phyloP scores from a whole-genome alignment of 2,329 filamentous ascomycete species.

The Fusarium sp. region DNA sequence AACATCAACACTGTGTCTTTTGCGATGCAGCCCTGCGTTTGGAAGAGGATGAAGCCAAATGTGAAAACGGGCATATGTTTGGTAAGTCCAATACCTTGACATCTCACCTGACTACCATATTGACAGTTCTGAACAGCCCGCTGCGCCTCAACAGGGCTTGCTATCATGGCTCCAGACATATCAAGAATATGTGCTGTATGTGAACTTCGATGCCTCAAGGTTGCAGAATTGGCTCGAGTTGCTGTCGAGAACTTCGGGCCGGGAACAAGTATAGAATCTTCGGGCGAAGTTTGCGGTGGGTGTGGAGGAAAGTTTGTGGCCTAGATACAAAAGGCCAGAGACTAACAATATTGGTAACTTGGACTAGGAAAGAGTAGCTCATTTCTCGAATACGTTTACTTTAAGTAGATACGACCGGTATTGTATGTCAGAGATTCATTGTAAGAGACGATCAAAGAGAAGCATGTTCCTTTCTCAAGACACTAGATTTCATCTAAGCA shows the following conservation, averaged over 20 bases:
- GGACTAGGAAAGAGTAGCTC: too few species aligned
- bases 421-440: neutral
- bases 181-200: conserved; percentile 69
- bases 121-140: conserved; percentile 54
- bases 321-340: conserved; percentile 29
- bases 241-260: conserved; percentile 49
- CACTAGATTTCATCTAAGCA: too few species aligned
- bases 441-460: neutral
- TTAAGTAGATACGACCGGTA: neutral
- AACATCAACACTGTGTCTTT: conserved; percentile 60
- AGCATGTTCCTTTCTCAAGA: too few species aligned
- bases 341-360: neutral
- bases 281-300: conserved; percentile 54
- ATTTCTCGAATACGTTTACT: neutral
- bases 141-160: conserved; percentile 66
- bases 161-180: conserved; percentile 65
- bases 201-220: conserved; percentile 62
- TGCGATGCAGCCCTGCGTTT: conserved; percentile 55
- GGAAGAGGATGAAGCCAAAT: conserved; percentile 54
- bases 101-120: neutral
- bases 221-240: conserved; percentile 56
- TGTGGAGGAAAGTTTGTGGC: conserved; percentile 59
- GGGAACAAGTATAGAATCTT: conserved; percentile 48
- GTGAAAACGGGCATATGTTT: conserved; percentile 56
- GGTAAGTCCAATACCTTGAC: conserved; percentile 49